Percentiles rank a stretch among this genome's conserved stretches.
Evolutionary conservation across 768 basidiomycete genomes (phyloP).

Genomic region (Cystoderma amianthinum): DNA sequence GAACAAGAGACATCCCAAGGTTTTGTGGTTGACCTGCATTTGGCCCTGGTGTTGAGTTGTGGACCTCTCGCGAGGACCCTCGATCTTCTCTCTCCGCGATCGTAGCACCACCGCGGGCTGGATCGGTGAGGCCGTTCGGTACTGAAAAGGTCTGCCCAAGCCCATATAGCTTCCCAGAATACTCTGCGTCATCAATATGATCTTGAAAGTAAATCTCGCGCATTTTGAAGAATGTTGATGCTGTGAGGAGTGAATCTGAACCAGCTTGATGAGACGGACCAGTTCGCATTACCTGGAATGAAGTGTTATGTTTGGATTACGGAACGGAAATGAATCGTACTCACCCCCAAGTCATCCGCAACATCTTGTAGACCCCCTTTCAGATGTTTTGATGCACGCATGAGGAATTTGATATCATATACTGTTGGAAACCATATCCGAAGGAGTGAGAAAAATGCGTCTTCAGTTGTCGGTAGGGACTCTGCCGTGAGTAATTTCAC

Average conservation of each 20-base stretch:
- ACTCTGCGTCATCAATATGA: slow-evolving; percentile 76
- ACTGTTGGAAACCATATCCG: slow-evolving; percentile 92
- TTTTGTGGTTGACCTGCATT: slow-evolving; percentile 26
- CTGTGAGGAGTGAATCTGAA: slow-evolving; percentile 92
- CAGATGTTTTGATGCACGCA: slow-evolving; percentile 79
- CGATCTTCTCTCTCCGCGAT: slow-evolving; percentile 78
- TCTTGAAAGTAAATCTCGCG: slow-evolving; percentile 88
- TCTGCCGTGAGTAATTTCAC: slow-evolving; percentile 86
- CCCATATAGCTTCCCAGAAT: slow-evolving; percentile 79
- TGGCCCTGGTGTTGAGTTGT: slow-evolving; percentile 52
- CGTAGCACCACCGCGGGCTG: slow-evolving; percentile 66
- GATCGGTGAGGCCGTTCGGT: slow-evolving; percentile 61
- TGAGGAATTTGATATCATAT: slow-evolving; percentile 97
- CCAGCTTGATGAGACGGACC: slow-evolving; percentile 94
- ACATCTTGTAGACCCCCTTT: slow-evolving; percentile 93
- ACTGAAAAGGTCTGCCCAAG: slow-evolving; percentile 73
- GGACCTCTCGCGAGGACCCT: slow-evolving; percentile 38
- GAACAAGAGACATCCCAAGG: slow-evolving; percentile 43
- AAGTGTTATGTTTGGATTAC: background rate
- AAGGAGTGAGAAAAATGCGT: slow-evolving; percentile 83
- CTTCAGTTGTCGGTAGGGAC: slow-evolving; percentile 84
- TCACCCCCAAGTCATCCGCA: slow-evolving; percentile 90
- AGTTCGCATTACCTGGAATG: slow-evolving; percentile 71
- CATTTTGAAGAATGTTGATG: slow-evolving; percentile 95
- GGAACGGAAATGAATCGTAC: slow-evolving; percentile 17